Conservation (phyloP, 192 early-diverging fungal genomes). For the Lobosporangium transversale region DNA sequence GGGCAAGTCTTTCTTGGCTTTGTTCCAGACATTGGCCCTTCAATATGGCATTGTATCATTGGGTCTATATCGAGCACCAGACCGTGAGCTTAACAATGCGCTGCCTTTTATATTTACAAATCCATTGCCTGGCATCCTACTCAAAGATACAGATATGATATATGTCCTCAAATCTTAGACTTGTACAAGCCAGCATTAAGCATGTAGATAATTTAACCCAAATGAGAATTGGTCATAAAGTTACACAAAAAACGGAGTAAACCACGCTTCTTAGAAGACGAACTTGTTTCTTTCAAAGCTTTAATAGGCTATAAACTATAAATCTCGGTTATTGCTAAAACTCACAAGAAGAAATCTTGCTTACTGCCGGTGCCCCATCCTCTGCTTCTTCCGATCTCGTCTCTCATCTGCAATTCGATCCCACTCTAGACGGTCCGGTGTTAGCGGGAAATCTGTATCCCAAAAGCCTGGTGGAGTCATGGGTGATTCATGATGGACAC, state of each 20-base stretch:
- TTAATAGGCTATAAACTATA: no score
- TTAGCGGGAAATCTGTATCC: conserved; percentile 37
- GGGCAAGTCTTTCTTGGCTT: conserved; percentile 58
- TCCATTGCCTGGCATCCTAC: conserved; percentile 64
- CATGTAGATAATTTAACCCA: no score
- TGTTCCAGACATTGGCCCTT: conserved; percentile 64
- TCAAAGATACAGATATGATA: conserved; percentile 65
- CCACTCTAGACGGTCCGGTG: conserved; percentile 36
- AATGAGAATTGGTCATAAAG: no score
- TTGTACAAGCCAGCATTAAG: background rate
- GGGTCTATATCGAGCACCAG: conserved; percentile 59
- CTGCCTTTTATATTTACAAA: conserved; percentile 78
- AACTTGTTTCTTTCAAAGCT: no score
- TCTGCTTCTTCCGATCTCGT: conserved; percentile 23
- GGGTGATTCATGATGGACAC: conserved; percentile 29
- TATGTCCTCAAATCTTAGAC: conserved; percentile 62
- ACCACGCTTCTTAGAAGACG: no score
- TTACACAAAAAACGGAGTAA: no score
- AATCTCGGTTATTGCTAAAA: no score
- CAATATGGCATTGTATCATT: conserved; percentile 65
- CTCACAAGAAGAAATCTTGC: no score
- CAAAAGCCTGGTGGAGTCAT: conserved; percentile 46
- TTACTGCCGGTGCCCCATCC: background rate
- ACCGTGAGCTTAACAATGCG: conserved; percentile 62
- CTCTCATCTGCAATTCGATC: conserved; percentile 35